Base-by-base conservation (phyloP, 1,284 basidiomycete genomes). In the Phellinidium pouzarii region DNA sequence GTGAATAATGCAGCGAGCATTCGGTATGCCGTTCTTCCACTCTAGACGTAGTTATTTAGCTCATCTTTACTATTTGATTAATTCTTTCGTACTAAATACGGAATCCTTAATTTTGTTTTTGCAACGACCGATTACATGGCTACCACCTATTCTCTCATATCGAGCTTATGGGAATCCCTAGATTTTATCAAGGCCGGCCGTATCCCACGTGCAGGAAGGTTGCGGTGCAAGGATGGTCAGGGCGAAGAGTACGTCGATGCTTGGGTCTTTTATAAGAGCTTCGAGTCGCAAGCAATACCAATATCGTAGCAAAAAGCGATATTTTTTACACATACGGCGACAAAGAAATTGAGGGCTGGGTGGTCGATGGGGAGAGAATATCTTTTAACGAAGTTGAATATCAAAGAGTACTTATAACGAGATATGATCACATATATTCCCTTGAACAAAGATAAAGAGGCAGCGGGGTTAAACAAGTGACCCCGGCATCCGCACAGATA, bases 161-260 rank as follows among this genome's bases (percentile, higher is more conserved):
- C 31, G 14, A 63, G 84, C 60, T 76, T 96, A 43, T 98, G 94
- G 94, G 92, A 97, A 59, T 70, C 74, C 27, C 76, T 95, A 1
- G 84, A 84, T 6, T 97, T 98, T 70, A 77, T 72, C 12, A 85
- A 88, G 57, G 87, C 83, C 1, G 94, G 94, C 0, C 66, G 80
- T 47, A 90, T 97, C 57, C 94, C 94, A 11, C 76, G 82, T 41
- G 94, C 92, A 0, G 94, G 94, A 1, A 72, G 84, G 48, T 71
- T 97, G 40, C 80, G 72, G 64, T 80, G 74, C 23, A 72, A 71
- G 44, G 82, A 88, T 61, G 79, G 79, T 1, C 66, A 71, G 1
- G 82, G 80, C 12, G 93, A 95, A 63, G 90, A 93, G 65, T 94
- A 85, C 61, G 84, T 93, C 4, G 93, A 96, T 64, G 92, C 93